Base-by-base conservation (phyloP, 192 early-diverging fungal genomes). In the Cladochytrium replicatum region DNA sequence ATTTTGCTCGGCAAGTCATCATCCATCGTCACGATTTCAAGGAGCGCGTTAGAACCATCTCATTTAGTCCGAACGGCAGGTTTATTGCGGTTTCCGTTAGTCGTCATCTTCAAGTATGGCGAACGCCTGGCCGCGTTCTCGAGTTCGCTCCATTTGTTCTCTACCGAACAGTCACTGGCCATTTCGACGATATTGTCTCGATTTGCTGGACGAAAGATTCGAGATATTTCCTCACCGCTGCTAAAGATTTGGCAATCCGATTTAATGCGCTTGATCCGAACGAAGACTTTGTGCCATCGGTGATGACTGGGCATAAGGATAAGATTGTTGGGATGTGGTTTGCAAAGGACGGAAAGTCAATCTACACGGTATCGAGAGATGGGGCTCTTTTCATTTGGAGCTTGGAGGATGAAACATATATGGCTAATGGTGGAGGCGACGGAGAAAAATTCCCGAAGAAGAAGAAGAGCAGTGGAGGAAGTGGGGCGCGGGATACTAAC, bases 141-240 rank as follows among this genome's bases (percentile, higher is more conserved):
- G 93, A 99, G 70, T 97, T 94, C 54, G 74, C 86, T 3, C 91
- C 94, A 11, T 86, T 99, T 63, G 80, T 87, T 24, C 64, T 97
- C 50, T 84, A 89, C 57, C 74, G 81, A 29, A 78, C 64, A 19
- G 82, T 82, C 42, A 71, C 84, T 11, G 91, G 88, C 17, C 80
- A 83, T 52, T 86, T 76, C 52, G 93, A 99, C 56, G 85, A 91
- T 44, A 81, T 97, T 6, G 80, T 74, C 8, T 67, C 63, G 21
- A 66, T 99, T 39, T 77, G 75, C 28, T 99, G 93, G 93, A 81
- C 86, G 19, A 63, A 72, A 8, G 91, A 96, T 66, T 91, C 86
- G 26, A 76, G 75, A 57, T 90, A 69, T 55, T 58, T 71, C 39
- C 34, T 80, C 30, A 67, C 69, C n/a, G 64, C 66, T 34, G 84